These are phyloP conservation scores for Alternaria solani DNA, from an alignment of 2,329 filamentous ascomycete genomes.

Conservation along the genomic window DNA sequence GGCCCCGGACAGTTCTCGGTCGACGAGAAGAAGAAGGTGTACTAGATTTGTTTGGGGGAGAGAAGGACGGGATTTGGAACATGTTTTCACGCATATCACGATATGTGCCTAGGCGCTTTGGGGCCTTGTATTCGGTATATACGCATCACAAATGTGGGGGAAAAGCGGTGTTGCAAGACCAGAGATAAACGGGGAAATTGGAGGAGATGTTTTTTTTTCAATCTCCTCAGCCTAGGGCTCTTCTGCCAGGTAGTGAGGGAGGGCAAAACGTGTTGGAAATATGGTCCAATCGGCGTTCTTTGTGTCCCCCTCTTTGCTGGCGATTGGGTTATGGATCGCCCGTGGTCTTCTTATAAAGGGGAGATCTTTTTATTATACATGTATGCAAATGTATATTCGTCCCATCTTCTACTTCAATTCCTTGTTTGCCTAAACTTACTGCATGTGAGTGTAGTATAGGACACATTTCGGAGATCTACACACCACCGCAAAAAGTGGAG, in stretches of 20 bases:
- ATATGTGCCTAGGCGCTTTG: conserved; percentile 30
- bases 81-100: conserved; percentile 21
- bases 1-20: conserved; percentile 97
- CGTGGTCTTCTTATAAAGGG: background rate
- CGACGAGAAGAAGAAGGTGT: conserved; percentile 99
- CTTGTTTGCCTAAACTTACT: no score
- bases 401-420: no score
- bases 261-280: background rate
- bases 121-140: conserved; percentile 33
- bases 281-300: background rate
- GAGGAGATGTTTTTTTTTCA: background rate
- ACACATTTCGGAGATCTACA: conserved; percentile 12
- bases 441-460: background rate
- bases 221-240: background rate
- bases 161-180: background rate
- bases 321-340: conserved; percentile 31
- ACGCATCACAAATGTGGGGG: conserved; percentile 16
- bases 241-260: background rate
- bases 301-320: conserved; percentile 7
- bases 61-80: conserved; percentile 52
- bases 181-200: background rate
- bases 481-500: conserved; percentile 4
- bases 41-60: conserved; percentile 61
- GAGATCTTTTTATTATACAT: background rate
- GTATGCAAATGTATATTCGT: background rate